Conservation (phyloP, 139 green algal species). For the Micractinium conductrix region DNA sequence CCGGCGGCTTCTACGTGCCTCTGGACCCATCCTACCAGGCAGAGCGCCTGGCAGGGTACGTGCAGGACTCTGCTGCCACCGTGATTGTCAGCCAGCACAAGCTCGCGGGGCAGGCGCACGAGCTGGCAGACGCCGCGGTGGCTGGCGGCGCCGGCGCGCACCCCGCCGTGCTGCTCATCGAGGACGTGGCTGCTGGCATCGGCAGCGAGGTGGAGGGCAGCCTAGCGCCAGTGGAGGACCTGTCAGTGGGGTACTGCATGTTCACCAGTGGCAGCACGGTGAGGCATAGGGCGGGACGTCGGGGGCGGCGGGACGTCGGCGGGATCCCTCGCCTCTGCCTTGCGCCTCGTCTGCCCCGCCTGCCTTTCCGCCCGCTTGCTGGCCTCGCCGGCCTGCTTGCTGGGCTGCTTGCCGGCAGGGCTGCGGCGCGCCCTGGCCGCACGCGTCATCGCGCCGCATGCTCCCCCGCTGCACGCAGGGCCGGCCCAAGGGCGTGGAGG, state of each 20-base stretch:
- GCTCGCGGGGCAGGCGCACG: background rate
- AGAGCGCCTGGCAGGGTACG: slow-evolving; percentile 50
- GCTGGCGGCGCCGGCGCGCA: background rate
- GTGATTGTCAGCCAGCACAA: slow-evolving; percentile 21
- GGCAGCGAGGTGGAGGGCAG: background rate
- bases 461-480: slow-evolving; percentile 23
- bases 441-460: too few species aligned
- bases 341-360: too few species aligned
- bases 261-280: slow-evolving; percentile 73
- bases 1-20: slow-evolving; percentile 62
- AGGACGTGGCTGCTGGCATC: background rate
- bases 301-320: too few species aligned
- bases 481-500: slow-evolving; percentile 63
- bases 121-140: slow-evolving; percentile 18
- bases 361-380: too few species aligned
- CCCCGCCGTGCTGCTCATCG: background rate
- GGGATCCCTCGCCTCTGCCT: too few species aligned
- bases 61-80: slow-evolving; percentile 46
- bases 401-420: too few species aligned
- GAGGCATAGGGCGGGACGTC: too few species aligned
- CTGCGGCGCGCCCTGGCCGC: too few species aligned
- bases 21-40: slow-evolving; percentile 63
- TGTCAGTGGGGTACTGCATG: slow-evolving; percentile 67
- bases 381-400: too few species aligned
- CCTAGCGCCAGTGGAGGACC: slow-evolving; percentile 1